Evolutionary conservation across 208 protist genomes (phyloP).

Genomic region (Entamoeba dispar): DNA sequence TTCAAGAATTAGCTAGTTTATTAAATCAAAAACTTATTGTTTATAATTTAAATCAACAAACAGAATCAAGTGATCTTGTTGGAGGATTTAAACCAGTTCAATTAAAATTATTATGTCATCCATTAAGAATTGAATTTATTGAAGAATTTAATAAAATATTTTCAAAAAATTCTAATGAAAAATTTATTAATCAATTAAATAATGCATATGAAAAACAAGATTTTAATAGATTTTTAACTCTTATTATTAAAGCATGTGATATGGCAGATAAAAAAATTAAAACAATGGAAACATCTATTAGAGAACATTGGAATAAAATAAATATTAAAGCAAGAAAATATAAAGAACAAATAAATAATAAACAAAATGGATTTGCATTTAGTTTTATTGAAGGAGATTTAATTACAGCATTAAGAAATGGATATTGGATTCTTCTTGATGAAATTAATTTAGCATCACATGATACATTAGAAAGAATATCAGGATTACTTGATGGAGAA

Average conservation of each 20-base stretch:
- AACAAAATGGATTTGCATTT: constrained; percentile 67
- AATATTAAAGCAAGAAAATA: not conserved
- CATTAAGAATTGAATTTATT: constrained; percentile 58
- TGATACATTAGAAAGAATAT: constrained; percentile 70
- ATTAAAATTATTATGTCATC: constrained; percentile 39
- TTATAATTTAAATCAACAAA: constrained; percentile 94
- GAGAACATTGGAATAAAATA: constrained; percentile 23
- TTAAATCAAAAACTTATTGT: constrained; percentile 51
- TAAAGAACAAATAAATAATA: constrained; percentile 6
- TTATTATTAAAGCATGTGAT: not conserved
- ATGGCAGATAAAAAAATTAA: not conserved
- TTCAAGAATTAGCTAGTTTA: constrained; percentile 52
- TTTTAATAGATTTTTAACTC: not conserved
- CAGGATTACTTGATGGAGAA: constrained; percentile 21
- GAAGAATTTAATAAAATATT: constrained; percentile 7
- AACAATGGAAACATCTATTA: not conserved
- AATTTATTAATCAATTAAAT: not conserved
- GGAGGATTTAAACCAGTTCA: constrained; percentile 95
- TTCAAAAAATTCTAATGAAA: not conserved
- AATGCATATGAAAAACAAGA: not conserved
- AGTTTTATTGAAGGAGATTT: constrained; percentile 80
- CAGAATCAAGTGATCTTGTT: constrained; percentile 86
- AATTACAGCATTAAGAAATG: constrained; percentile 69
- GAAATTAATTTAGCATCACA: constrained; percentile 94
- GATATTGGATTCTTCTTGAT: constrained; percentile 95